Evolutionary conservation across 2,329 filamentous ascomycete species (phyloP).

Genomic region (Grosmannia penicillata): DNA sequence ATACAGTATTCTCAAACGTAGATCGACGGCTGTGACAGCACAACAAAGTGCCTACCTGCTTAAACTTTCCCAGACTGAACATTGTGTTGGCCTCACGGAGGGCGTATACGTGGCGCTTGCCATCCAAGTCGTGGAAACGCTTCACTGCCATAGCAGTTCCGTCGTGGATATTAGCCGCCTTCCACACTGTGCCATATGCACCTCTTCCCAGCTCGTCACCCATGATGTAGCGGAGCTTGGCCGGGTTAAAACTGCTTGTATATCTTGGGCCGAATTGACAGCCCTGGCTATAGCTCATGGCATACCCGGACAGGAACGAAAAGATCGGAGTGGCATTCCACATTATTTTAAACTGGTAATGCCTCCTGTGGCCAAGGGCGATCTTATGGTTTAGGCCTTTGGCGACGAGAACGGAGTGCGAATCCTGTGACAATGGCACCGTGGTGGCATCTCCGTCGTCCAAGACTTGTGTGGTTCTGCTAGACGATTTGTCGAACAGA

Average conservation of each 20-base stretch:
- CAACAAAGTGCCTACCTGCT: too few species aligned
- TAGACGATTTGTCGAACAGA: conserved; percentile 12
- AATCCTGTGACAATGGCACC: conserved; percentile 9
- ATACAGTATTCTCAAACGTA: too few species aligned
- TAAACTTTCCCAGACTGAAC: conserved; percentile 8
- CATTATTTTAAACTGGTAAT: conserved; percentile 14
- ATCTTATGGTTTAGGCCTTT: conserved; percentile 14
- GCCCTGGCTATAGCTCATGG: too few species aligned
- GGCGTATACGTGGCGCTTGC: conserved; percentile 13
- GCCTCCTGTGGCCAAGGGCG: conserved; percentile 11
- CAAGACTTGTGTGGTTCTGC: conserved; percentile 11
- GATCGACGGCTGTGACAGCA: too few species aligned
- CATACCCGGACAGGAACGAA: conserved; percentile 2
- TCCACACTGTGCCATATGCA: conserved; percentile 13
- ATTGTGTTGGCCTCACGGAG: conserved; percentile 15
- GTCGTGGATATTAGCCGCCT: conserved; percentile 11
- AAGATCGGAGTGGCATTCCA: conserved; percentile 13
- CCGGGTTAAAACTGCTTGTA: background rate
- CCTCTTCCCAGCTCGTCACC: conserved; percentile 13
- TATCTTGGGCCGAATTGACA: background rate
- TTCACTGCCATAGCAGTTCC: conserved; percentile 16
- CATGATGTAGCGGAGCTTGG: conserved; percentile 12
- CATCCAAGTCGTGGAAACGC: conserved; percentile 13
- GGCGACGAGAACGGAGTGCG: conserved; percentile 13
- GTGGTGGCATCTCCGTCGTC: conserved; percentile 8